Conservation (phyloP, 306 rosid species). For the Fagus sylvatica region DNA sequence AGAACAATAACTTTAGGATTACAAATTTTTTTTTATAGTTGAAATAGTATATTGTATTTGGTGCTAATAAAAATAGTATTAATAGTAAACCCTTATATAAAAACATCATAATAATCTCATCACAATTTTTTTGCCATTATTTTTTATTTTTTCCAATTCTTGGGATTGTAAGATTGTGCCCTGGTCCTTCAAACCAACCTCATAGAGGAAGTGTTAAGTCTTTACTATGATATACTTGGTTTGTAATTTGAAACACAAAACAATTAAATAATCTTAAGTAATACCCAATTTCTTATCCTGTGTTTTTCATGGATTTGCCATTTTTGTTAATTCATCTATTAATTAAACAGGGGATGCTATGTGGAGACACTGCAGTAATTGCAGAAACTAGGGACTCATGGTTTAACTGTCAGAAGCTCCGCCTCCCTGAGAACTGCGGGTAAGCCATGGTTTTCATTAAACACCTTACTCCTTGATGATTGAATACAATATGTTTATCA, state of each 20-base stretch:
- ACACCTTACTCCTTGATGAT: not conserved
- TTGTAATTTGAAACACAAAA: not conserved
- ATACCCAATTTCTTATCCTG: not conserved
- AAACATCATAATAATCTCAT: no score
- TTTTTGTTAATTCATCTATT: not conserved
- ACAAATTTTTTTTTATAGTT: no score
- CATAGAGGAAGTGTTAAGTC: not conserved
- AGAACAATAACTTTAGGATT: no score
- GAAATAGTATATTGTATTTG: no score
- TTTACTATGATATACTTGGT: not conserved
- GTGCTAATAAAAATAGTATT: no score
- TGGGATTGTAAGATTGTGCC: not conserved
- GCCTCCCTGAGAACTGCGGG: constrained; percentile 83
- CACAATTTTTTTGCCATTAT: not conserved
- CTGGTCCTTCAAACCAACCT: not conserved
- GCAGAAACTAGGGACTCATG: constrained; percentile 93
- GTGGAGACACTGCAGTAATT: constrained; percentile 62
- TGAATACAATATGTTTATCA: not conserved
- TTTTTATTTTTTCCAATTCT: not conserved
- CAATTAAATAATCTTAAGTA: not conserved
- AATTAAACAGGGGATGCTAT: constrained; percentile 53
- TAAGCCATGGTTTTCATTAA: constrained; percentile 15
- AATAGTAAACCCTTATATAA: no score
- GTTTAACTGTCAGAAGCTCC: constrained; percentile 91
- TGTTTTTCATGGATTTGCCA: not conserved